phyloP scores from a whole-genome alignment of 768 basidiomycete species.

The Termitomyces sp. region DNA sequence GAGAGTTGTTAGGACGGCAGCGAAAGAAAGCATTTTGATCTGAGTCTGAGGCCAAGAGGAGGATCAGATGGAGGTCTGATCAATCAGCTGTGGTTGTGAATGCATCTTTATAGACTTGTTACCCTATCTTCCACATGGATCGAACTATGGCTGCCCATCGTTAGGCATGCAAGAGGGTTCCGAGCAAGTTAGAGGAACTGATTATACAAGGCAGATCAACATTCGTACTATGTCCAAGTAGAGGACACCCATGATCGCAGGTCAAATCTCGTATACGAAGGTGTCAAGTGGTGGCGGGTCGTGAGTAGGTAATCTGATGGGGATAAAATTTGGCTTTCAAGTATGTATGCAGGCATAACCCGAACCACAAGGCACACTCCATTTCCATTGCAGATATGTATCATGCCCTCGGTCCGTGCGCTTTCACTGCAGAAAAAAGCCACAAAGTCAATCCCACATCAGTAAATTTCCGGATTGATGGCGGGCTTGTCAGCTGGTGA shows the following conservation, averaged over 20 bases:
- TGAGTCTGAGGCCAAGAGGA: not conserved
- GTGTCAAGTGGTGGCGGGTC: not conserved
- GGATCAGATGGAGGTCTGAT: not conserved
- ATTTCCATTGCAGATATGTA: not conserved
- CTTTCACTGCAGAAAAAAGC: not conserved
- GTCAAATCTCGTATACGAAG: not conserved
- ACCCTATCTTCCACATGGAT: not conserved
- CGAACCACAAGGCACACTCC: not conserved
- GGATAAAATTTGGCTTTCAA: too few relatives aligned
- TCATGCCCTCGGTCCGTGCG: not conserved
- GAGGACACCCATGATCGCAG: not conserved
- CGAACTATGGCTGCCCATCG: not conserved
- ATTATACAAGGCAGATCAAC: not conserved
- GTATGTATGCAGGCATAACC: too few relatives aligned
- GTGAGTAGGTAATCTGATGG: not conserved
- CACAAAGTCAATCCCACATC: too few relatives aligned
- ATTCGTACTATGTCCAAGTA: not conserved
- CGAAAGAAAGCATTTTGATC: constrained; percentile 34
- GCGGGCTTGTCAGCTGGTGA: too few relatives aligned
- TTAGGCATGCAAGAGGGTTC: not conserved
- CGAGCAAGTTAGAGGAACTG: not conserved
- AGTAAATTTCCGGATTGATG: too few relatives aligned
- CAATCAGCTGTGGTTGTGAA: too few relatives aligned
- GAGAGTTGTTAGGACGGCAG: constrained; percentile 40
- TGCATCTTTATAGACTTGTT: not conserved